Evolutionary conservation across 306 rosid species (phyloP).

Genomic region (Rosa multiflora): DNA sequence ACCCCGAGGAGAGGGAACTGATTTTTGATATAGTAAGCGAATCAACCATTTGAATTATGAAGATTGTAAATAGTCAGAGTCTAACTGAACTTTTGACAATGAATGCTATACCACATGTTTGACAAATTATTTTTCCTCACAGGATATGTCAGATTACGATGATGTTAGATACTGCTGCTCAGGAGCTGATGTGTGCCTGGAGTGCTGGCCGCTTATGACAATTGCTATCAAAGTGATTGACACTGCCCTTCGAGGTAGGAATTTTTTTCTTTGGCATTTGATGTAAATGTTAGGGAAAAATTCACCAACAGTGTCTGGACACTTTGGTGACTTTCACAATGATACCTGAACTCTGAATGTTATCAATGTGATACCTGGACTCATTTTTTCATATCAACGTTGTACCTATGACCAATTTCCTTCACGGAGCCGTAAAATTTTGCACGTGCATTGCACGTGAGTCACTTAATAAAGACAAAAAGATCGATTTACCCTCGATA

Average conservation of each 20-base stretch:
- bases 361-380: too few relatives aligned
- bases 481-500: too few relatives aligned
- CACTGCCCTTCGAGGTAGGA: constrained; percentile 72
- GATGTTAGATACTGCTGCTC: constrained; percentile 94
- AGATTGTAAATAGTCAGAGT: constrained; percentile 14
- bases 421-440: too few relatives aligned
- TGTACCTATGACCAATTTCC: too few relatives aligned
- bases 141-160: constrained; percentile 94
- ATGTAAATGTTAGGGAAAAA: too few relatives aligned
- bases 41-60: constrained; percentile 8
- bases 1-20: constrained; percentile 90
- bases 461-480: too few relatives aligned
- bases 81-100: neutral
- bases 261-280: constrained; percentile 1
- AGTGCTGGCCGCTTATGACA: constrained; percentile 98
- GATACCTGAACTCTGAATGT: too few relatives aligned
- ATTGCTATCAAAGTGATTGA: constrained; percentile 83
- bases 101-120: constrained; percentile 3
- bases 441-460: too few relatives aligned
- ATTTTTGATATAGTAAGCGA: constrained; percentile 81
- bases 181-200: constrained; percentile 92
- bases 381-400: too few relatives aligned
- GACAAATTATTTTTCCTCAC: constrained; percentile 10
- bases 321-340: too few relatives aligned
- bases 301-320: too few relatives aligned